Conservation (phyloP, 148 eudicot genomes). For the Rhododendron henanense region DNA sequence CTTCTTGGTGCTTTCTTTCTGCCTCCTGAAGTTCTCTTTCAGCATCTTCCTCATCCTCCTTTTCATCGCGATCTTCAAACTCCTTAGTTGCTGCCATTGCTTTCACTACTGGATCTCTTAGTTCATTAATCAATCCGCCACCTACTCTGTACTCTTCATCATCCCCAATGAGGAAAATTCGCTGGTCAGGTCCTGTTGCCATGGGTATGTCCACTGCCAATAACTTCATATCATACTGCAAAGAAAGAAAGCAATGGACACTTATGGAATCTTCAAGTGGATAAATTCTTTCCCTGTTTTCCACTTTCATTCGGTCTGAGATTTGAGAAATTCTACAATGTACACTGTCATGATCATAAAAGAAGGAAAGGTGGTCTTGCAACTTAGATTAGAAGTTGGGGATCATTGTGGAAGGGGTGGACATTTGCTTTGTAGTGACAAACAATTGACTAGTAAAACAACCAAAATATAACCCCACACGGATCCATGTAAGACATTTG, state of each 20-base stretch:
- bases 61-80: slow-evolving; percentile 72
- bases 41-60: slow-evolving; percentile 81
- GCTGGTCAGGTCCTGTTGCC: slow-evolving; percentile 92
- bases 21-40: slow-evolving; percentile 70
- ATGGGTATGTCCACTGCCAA: slow-evolving; percentile 91
- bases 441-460: background rate
- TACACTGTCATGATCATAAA: background rate
- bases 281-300: background rate
- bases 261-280: background rate
- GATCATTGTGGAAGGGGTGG: background rate
- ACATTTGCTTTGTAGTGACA: background rate
- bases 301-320: background rate
- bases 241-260: background rate
- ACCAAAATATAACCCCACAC: background rate
- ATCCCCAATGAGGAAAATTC: slow-evolving; percentile 70
- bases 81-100: slow-evolving; percentile 92
- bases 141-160: slow-evolving; percentile 64
- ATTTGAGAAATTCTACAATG: background rate
- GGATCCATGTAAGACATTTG: background rate
- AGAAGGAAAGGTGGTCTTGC: background rate
- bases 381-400: background rate
- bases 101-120: slow-evolving; percentile 69
- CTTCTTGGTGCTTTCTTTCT: slow-evolving; percentile 61
- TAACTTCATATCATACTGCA: slow-evolving; percentile 80
- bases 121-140: slow-evolving; percentile 4